Evolutionary conservation across 2,329 filamentous ascomycete species (phyloP).

Genomic region (Aspergillus pseudonomiae): DNA sequence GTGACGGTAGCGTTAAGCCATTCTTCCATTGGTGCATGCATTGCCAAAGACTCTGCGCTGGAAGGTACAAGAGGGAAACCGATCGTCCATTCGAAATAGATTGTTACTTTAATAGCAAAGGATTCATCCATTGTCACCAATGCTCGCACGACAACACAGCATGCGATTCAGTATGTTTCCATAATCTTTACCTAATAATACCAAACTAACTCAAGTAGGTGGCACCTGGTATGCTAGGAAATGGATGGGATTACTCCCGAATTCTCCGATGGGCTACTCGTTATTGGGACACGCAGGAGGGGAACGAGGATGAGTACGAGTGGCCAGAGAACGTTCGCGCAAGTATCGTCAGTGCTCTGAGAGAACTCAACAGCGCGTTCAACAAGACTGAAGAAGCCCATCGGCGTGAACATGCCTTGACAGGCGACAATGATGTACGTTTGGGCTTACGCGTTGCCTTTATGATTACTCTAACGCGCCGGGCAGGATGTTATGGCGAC

Average conservation of each 20-base stretch:
- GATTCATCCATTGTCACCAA: not conserved
- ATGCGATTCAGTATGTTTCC: not conserved
- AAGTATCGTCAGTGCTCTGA: not conserved
- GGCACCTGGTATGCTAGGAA: not conserved
- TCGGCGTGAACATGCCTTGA: not conserved
- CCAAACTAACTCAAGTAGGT: not conserved
- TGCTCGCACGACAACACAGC: not conserved
- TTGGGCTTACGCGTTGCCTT: fast-evolving
- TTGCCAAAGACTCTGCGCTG: not conserved
- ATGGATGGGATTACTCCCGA: not conserved
- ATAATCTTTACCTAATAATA: not conserved
- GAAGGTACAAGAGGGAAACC: not conserved
- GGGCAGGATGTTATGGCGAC: not conserved
- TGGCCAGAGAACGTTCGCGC: not conserved
- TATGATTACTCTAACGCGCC: not conserved
- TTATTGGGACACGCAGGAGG: not conserved
- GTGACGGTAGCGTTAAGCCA: not conserved
- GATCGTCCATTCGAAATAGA: not conserved
- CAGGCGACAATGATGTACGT: fast-evolving
- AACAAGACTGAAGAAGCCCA: not conserved
- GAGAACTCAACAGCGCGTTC: not conserved
- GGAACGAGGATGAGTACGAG: not conserved
- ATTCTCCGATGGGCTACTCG: not conserved
- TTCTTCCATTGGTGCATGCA: not conserved
- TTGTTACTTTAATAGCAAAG: not conserved